Percentiles rank a stretch among this genome's conserved stretches.
Conservation (phyloP, 1,284 basidiomycete species). For the Anthracocystis walkeri region DNA sequence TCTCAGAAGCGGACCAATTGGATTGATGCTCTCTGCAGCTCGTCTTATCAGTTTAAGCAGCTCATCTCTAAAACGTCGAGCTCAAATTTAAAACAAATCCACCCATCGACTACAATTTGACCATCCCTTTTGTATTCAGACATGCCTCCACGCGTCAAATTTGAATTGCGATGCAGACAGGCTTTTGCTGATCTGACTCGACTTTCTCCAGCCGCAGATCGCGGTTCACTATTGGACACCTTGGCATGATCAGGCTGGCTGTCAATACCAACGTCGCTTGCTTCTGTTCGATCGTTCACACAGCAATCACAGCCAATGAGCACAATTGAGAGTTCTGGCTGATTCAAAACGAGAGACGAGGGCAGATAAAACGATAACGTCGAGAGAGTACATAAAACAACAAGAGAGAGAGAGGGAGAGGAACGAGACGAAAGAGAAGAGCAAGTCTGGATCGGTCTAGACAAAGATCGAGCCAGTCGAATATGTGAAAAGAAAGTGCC, state of each 20-base stretch:
- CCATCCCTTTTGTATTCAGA: constrained; percentile 12
- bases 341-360: constrained; percentile 4
- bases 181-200: constrained; percentile 25
- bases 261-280: neutral
- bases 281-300: neutral
- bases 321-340: neutral
- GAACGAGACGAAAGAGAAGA: neutral
- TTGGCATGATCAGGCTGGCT: neutral
- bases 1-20: constrained; percentile 11
- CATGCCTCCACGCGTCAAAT: constrained; percentile 15
- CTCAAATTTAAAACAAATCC: neutral
- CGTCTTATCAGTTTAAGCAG: constrained; percentile 36
- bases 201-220: neutral
- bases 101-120: constrained; percentile 1
- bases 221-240: neutral
- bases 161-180: constrained; percentile 11
- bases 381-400: constrained; percentile 28
- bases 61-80: constrained; percentile 12
- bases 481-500: constrained; percentile 13
- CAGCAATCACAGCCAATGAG: neutral
- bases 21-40: neutral
- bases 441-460: constrained; percentile 5
- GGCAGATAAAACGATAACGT: constrained; percentile 4
- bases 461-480: constrained; percentile 13
- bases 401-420: neutral